These are phyloP conservation scores for Eimeria mitis DNA, from an alignment of 169 alveolate species.

Conservation along the genomic window DNA sequence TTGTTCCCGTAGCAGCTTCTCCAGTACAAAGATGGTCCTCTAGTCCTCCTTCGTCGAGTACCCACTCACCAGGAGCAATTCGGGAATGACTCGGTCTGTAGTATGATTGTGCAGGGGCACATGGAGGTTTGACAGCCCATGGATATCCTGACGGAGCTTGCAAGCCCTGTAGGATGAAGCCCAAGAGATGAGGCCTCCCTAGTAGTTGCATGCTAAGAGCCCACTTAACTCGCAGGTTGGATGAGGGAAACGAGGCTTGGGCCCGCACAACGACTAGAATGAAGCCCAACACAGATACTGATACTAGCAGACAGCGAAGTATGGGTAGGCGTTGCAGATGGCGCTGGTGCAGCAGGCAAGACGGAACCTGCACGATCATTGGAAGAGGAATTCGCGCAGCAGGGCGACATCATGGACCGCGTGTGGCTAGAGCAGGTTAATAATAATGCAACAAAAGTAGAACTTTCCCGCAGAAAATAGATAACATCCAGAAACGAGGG, in stretches of 20 bases:
- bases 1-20: not conserved
- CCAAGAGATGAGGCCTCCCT: not conserved
- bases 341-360: not conserved
- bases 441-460: not conserved
- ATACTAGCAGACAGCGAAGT: not conserved
- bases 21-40: not conserved
- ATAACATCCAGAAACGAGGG: not conserved
- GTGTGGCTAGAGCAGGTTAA: not conserved
- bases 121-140: not conserved
- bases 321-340: not conserved
- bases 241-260: not conserved
- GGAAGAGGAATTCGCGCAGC: not conserved
- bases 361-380: not conserved
- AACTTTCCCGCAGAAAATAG: not conserved
- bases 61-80: not conserved
- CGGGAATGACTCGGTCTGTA: not conserved
- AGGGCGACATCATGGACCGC: constrained; percentile 35
- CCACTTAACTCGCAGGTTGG: not conserved
- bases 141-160: not conserved
- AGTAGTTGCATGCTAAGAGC: not conserved
- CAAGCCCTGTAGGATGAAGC: constrained; percentile 2
- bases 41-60: not conserved
- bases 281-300: not conserved
- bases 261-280: not conserved
- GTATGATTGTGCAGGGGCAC: not conserved